Conservation (phyloP, 163 green algal genomes). For the Trebouxia gelatinosa region DNA sequence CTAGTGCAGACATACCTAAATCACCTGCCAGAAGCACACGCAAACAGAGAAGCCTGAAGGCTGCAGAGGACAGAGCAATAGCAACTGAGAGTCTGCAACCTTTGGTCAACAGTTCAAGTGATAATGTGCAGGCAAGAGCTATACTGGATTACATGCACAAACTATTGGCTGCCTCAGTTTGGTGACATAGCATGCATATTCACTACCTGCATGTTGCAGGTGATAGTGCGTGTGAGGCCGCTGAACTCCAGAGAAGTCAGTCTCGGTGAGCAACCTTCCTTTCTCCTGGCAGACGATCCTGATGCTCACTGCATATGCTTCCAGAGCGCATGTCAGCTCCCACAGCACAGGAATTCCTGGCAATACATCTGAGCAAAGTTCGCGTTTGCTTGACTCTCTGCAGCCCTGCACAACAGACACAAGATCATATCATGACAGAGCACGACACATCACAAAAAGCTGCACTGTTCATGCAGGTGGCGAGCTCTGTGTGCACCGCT, state of each 20-base stretch:
- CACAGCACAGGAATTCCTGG: background rate
- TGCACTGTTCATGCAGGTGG: constrained; percentile 26
- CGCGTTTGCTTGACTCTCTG: no score
- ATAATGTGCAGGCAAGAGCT: constrained; percentile 17
- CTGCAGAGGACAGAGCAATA: constrained; percentile 7
- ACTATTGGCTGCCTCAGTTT: no score
- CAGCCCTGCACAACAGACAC: no score
- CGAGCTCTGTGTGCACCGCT: constrained; percentile 29
- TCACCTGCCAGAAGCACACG: background rate
- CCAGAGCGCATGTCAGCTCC: background rate
- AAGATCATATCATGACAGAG: no score
- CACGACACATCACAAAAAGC: no score
- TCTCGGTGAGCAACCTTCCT: constrained; percentile 14
- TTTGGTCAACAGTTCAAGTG: background rate
- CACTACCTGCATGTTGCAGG: no score
- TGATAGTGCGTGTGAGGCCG: constrained; percentile 37
- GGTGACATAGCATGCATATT: no score
- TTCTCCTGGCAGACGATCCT: no score
- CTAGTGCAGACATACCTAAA: background rate
- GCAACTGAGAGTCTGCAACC: background rate
- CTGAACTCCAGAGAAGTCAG: constrained; percentile 28
- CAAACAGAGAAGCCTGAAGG: constrained; percentile 20
- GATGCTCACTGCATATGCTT: no score
- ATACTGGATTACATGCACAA: no score
- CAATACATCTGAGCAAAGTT: background rate